These are phyloP conservation scores for Ciborinia camelliae DNA, from an alignment of 2,329 filamentous ascomycete species.

Conservation along the genomic window DNA sequence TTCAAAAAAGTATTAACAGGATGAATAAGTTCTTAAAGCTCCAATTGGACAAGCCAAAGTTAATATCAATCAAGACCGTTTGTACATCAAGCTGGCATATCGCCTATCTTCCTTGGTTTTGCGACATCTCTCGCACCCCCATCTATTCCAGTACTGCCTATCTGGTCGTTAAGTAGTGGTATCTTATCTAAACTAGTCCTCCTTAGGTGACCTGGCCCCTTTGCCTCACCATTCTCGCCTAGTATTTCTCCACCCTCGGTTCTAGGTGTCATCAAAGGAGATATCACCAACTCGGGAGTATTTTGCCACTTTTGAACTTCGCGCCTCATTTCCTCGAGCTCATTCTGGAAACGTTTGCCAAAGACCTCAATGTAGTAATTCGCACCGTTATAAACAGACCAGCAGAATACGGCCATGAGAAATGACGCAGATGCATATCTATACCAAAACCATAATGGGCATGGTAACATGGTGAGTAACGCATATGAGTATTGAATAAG, in stretches of 20 bases:
- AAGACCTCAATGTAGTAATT: slow-evolving; percentile 99
- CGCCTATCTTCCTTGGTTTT: slow-evolving; percentile 46
- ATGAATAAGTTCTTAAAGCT: background rate
- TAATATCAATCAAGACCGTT: background rate
- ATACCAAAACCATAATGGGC: slow-evolving; percentile 91
- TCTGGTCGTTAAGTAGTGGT: slow-evolving; percentile 53
- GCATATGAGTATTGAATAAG: slow-evolving; percentile 91
- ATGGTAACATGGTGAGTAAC: slow-evolving; percentile 88
- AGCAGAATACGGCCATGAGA: slow-evolving; percentile 78
- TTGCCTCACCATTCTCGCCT: slow-evolving; percentile 5
- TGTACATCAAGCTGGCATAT: slow-evolving; percentile 30
- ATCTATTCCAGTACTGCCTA: slow-evolving; percentile 45
- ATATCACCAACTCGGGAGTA: slow-evolving; percentile 48
- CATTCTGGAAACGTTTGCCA: slow-evolving; percentile 93
- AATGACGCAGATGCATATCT: slow-evolving; percentile 75
- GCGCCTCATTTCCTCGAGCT: slow-evolving; percentile 81
- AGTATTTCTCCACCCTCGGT: slow-evolving; percentile 24
- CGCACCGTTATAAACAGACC: slow-evolving; percentile 95
- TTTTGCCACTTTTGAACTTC: slow-evolving; percentile 89
- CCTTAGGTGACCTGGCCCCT: slow-evolving; percentile 19
- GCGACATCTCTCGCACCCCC: slow-evolving; percentile 45
- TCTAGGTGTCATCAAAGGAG: slow-evolving; percentile 42
- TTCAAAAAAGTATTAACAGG: background rate
- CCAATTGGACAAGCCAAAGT: background rate
- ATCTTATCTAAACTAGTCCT: slow-evolving; percentile 49